These are phyloP conservation scores for Lizonia empirigonia DNA, from an alignment of 2,329 filamentous ascomycete species.

Conservation along the genomic window DNA sequence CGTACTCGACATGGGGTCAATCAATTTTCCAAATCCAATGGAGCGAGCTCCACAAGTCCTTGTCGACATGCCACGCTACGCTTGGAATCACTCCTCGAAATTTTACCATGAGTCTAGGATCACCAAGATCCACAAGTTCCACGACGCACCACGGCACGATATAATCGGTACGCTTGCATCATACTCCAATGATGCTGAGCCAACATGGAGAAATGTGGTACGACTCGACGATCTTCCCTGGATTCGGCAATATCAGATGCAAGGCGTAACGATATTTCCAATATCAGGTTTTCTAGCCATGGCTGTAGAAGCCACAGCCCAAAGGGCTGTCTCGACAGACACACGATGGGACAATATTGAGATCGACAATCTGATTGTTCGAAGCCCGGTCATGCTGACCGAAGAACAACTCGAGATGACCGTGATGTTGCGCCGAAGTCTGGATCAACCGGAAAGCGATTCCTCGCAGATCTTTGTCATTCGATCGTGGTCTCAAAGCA, in stretches of 20 bases:
- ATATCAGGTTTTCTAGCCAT: conserved; percentile 43
- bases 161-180: conserved; percentile 23
- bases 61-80: conserved; percentile 32
- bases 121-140: conserved; percentile 14
- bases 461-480: conserved; percentile 53
- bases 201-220: conserved; percentile 55
- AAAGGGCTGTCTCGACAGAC: conserved; percentile 20
- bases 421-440: conserved; percentile 28
- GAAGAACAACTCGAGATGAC: conserved; percentile 41
- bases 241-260: conserved; percentile 55
- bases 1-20: conserved; percentile 26
- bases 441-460: neutral
- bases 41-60: conserved; percentile 28
- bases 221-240: conserved; percentile 52
- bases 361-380: conserved; percentile 25
- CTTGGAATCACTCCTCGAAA: conserved; percentile 37
- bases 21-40: conserved; percentile 31
- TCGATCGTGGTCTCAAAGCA: conserved; percentile 58
- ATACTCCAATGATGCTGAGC: conserved; percentile 30
- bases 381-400: conserved; percentile 32
- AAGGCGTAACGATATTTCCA: conserved; percentile 38
- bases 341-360: conserved; percentile 23
- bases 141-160: conserved; percentile 32
- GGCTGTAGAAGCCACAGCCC: conserved; percentile 40
- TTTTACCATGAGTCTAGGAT: conserved; percentile 28